Evolutionary conservation across 1,284 basidiomycete species (phyloP).

Genomic region (Papiliotrema fonsecae): DNA sequence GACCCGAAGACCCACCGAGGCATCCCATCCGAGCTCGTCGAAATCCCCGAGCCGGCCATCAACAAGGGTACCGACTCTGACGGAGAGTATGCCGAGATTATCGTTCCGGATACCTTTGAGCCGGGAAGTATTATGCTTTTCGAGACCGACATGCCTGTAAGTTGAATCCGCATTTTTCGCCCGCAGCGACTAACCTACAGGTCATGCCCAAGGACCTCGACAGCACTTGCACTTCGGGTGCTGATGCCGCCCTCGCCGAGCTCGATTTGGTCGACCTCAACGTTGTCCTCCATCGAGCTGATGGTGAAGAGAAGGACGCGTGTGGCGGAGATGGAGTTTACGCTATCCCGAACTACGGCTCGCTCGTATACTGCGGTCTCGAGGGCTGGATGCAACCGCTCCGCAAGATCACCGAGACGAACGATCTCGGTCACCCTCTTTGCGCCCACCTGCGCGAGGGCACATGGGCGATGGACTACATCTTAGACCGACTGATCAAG

Average conservation of each 20-base stretch:
- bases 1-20: constrained; percentile 63
- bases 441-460: constrained; percentile 81
- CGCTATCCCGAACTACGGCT: constrained; percentile 66
- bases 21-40: constrained; percentile 65
- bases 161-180: constrained; percentile 10
- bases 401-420: constrained; percentile 71
- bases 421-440: constrained; percentile 86
- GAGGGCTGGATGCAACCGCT: constrained; percentile 94
- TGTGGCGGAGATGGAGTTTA: constrained; percentile 68
- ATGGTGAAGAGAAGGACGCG: constrained; percentile 84
- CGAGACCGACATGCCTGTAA: constrained; percentile 65
- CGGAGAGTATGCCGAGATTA: constrained; percentile 69
- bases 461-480: constrained; percentile 84
- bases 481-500: constrained; percentile 62
- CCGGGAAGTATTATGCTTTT: constrained; percentile 90
- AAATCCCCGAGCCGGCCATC: constrained; percentile 54
- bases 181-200: constrained; percentile 7
- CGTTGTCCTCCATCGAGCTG: constrained; percentile 71
- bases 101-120: constrained; percentile 78
- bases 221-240: constrained; percentile 61
- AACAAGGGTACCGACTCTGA: constrained; percentile 56
- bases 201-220: constrained; percentile 62
- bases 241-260: constrained; percentile 64
- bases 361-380: constrained; percentile 79
- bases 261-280: constrained; percentile 86